These are phyloP conservation scores for Solanum etuberosum DNA, from an alignment of 257 asterid genomes.

Conservation along the genomic window DNA sequence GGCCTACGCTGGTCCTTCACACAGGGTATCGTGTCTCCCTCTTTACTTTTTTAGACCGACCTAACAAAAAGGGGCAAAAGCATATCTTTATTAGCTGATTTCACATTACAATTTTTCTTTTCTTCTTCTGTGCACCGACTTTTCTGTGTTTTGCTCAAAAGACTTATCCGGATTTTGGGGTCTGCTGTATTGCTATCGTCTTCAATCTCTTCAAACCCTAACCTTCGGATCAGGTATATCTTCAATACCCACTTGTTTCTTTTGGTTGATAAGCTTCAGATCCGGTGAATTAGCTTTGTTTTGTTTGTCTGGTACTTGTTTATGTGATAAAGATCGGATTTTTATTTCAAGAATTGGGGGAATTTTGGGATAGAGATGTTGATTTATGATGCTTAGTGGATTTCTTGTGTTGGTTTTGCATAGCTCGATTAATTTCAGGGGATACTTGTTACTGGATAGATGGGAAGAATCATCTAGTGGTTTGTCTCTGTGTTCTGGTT, in stretches of 20 bases:
- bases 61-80: not conserved
- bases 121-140: not conserved
- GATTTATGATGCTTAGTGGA: not conserved
- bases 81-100: not conserved
- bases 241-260: not conserved
- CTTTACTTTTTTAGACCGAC: not conserved
- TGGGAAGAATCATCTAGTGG: not conserved
- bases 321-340: not conserved
- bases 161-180: constrained; percentile 31
- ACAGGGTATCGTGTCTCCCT: not conserved
- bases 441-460: not conserved
- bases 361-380: not conserved
- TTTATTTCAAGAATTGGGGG: not conserved
- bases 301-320: not conserved
- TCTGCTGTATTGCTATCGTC: not conserved
- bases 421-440: not conserved
- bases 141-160: constrained; percentile 1
- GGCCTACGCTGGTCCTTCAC: not conserved
- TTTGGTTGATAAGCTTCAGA: not conserved
- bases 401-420: not conserved
- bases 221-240: constrained; percentile 22
- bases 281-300: not conserved
- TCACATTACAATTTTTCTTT: not conserved
- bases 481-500: not conserved
- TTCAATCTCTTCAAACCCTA: constrained; percentile 14